These are phyloP conservation scores for Xylaria acuta DNA, from an alignment of 495 filamentous ascomycete species.

Conservation along the genomic window DNA sequence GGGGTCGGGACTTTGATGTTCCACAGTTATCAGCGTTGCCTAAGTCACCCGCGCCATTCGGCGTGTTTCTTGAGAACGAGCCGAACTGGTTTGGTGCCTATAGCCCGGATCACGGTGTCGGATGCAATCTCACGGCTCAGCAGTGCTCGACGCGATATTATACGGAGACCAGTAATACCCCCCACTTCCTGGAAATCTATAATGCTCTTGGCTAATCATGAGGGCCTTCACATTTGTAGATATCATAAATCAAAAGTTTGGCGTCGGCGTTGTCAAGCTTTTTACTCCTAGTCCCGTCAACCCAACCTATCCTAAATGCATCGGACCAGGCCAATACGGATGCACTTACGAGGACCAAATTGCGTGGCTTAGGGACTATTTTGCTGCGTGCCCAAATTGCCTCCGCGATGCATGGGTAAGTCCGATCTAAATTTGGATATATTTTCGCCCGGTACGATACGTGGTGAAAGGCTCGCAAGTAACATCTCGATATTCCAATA, in stretches of 20 bases:
- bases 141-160: not conserved
- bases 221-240: not conserved
- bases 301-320: not conserved
- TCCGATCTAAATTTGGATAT: not conserved
- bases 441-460: not conserved
- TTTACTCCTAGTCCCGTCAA: slow-evolving; percentile 1
- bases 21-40: not conserved
- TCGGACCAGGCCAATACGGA: not conserved
- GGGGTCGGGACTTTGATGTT: not conserved
- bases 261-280: not conserved
- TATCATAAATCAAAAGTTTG: slow-evolving; percentile 7
- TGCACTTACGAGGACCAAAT: slow-evolving; percentile 3
- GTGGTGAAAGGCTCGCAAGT: not conserved
- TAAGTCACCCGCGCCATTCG: not conserved
- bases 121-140: slow-evolving; percentile 1
- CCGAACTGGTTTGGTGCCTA: slow-evolving; percentile 5
- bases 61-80: slow-evolving; percentile 9
- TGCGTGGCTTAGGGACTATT: not conserved
- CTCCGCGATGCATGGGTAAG: not conserved
- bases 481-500: not conserved
- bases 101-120: not conserved
- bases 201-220: not conserved
- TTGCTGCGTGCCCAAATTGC: not conserved
- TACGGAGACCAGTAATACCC: not conserved
- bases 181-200: not conserved